phyloP scores from a whole-genome alignment of 768 basidiomycete species.

The Exsudoporus frostii region DNA sequence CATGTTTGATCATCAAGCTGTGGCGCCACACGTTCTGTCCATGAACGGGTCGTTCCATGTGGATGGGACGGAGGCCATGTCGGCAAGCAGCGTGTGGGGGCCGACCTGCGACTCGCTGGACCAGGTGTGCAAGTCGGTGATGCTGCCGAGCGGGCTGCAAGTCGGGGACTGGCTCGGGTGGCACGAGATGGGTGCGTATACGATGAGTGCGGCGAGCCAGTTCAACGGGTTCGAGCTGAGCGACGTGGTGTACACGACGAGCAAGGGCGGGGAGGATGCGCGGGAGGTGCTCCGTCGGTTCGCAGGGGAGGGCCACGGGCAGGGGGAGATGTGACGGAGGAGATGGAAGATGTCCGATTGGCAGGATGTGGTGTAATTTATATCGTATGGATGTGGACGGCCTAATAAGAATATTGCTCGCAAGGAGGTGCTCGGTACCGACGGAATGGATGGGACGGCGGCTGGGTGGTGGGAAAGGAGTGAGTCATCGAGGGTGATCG shows the following conservation, averaged over 20 bases:
- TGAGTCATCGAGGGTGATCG: constrained; percentile 30
- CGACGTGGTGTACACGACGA: constrained; percentile 75
- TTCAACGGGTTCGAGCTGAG: constrained; percentile 91
- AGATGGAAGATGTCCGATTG: neutral
- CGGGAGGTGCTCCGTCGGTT: constrained; percentile 48
- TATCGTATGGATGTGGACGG: constrained; percentile 1
- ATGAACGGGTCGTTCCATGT: constrained; percentile 59
- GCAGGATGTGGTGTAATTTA: constrained; percentile 10
- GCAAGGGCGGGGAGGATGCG: constrained; percentile 54
- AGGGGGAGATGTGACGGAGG: constrained; percentile 18
- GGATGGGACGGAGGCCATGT: constrained; percentile 38
- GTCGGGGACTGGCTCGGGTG: constrained; percentile 99
- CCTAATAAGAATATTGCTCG: constrained; percentile 12
- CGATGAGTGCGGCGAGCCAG: constrained; percentile 93
- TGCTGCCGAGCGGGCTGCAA: constrained; percentile 63
- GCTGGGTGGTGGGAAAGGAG: neutral
- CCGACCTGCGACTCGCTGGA: constrained; percentile 99
- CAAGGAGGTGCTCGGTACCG: constrained; percentile 8
- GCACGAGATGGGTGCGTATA: constrained; percentile 98
- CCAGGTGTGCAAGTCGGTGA: constrained; percentile 67
- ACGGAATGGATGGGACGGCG: neutral
- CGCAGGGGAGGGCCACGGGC: constrained; percentile 41
- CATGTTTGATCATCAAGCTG: constrained; percentile 93
- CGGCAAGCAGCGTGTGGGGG: constrained; percentile 85
- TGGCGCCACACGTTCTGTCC: constrained; percentile 79